Base-by-base conservation (phyloP, 441 rosid genomes). In the Corymbia citriodora region DNA sequence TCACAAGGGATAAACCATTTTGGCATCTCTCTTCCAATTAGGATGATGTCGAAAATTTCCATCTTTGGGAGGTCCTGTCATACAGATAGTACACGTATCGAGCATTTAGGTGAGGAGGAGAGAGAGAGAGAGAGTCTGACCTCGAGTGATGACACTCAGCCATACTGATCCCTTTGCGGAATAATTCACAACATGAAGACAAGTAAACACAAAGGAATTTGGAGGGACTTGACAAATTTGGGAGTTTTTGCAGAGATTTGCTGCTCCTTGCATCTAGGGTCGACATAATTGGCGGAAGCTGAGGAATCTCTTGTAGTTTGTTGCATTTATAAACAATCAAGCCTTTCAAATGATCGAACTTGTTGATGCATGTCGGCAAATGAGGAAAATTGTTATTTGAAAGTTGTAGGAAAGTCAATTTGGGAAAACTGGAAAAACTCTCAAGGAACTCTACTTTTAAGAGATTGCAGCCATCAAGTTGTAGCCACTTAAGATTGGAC, bases 21-120 rank as follows among this genome's bases (percentile, higher is more conserved):
- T 33, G 81, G 81, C 45, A 70, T 33, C 23, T 70, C 81, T 70
- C 4, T 18, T 33, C 79, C 79, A 4, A 0, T 1, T 16, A 31
- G 1, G 3, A 0, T 0, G 17, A 68, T 2, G 5, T 33, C 3
- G 7, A 68, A 8, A 2, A 0, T 0, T 3, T 1, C 17, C 12
- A 4, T 4, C 79, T 68, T 65, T 1, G 40, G 40, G 21, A 31
- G 10, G 2, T 17, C 2, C 45, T 70, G 7, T 70, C 79, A 33
- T 14, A 27, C 4, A 13, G 18, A 27, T 0, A 0, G 70, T 14
- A 29, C 18, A 5, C 72, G 29, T 33, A 18, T 70, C 25, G 33
- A 70, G 14, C 13, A 70, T 18, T 70, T 4, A 2, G 31, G 63
- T 2, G 40, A 36, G 40, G 40, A 36, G 40, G 7, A 15, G 14